Conservation (phyloP, 1,284 basidiomycete genomes). For the Ceratobasidium sp. region DNA sequence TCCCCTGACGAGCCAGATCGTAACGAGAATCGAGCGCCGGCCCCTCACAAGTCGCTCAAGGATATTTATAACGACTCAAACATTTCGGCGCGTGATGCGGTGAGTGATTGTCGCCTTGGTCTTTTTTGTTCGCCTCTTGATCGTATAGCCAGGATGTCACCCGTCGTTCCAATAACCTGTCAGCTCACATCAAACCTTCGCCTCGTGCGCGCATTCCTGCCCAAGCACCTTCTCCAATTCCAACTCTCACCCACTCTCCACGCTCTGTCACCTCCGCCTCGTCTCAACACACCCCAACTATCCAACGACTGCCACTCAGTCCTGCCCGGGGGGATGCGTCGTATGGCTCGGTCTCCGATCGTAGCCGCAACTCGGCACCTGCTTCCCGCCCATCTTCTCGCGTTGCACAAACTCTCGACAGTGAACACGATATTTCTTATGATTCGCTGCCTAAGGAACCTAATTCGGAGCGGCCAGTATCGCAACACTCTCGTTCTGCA, state of each 20-base stretch:
- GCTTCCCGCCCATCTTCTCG: slow-evolving; percentile 28
- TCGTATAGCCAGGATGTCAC: slow-evolving; percentile 16
- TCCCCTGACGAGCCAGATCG: slow-evolving; percentile 14
- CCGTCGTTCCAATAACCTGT: slow-evolving; percentile 33
- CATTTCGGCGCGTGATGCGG: slow-evolving; percentile 19
- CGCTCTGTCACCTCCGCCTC: slow-evolving; percentile 42
- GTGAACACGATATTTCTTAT: slow-evolving; percentile 40
- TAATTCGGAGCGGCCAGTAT: slow-evolving; percentile 10
- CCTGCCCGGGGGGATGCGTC: slow-evolving; percentile 26
- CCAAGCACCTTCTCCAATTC: slow-evolving; percentile 42
- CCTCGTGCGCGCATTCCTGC: slow-evolving; percentile 37
- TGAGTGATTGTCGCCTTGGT: not conserved
- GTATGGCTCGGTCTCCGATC: slow-evolving; percentile 39
- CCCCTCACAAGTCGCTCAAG: slow-evolving; percentile 26
- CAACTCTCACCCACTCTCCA: slow-evolving; percentile 40
- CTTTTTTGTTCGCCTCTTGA: not conserved
- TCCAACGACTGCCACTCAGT: slow-evolving; percentile 40
- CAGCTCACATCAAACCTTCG: slow-evolving; percentile 42
- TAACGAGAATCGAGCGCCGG: slow-evolving; percentile 14
- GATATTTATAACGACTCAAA: slow-evolving; percentile 41
- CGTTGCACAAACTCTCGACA: slow-evolving; percentile 21
- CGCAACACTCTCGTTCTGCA: slow-evolving; percentile 1
- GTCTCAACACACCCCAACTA: slow-evolving; percentile 38
- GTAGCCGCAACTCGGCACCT: slow-evolving; percentile 27
- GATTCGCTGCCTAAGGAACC: slow-evolving; percentile 37